Evolutionary conservation across 2,329 filamentous ascomycete genomes (phyloP).

Genomic region (Raffaelea albimanens): DNA sequence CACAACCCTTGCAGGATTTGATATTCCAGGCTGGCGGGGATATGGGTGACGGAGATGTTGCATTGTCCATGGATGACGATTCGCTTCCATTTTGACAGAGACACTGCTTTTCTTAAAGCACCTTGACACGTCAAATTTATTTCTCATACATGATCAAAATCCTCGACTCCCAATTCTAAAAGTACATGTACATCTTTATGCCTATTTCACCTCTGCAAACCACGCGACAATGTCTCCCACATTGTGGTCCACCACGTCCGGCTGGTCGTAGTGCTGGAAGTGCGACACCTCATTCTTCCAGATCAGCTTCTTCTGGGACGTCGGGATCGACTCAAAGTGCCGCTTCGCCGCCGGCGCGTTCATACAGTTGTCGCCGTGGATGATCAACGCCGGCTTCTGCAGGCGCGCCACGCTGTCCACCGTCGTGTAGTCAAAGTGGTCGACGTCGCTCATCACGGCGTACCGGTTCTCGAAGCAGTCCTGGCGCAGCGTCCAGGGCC

Average conservation of each 20-base stretch:
- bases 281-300: conserved; percentile 4
- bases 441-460: conserved; percentile 6
- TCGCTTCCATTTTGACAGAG: no score
- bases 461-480: conserved; percentile 6
- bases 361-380: conserved; percentile 8
- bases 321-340: conserved; percentile 5
- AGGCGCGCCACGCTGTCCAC: conserved; percentile 5
- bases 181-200: no score
- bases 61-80: no score
- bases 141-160: no score
- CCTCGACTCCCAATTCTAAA: no score
- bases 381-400: conserved; percentile 2
- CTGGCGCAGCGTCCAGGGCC: conserved; percentile 5
- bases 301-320: conserved; percentile 3
- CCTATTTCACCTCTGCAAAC: not conserved
- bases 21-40: no score
- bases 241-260: conserved; percentile 1
- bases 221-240: conserved; percentile 4
- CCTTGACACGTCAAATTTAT: no score
- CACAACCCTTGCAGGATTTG: no score
- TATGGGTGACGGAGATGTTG: no score
- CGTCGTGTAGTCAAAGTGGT: conserved; percentile 4
- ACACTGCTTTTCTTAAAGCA: no score
- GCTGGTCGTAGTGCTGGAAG: conserved; percentile 2
- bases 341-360: conserved; percentile 2